These are phyloP conservation scores for Trichoderma sp. DNA, from an alignment of 2,329 filamentous ascomycete genomes.

Conservation along the genomic window DNA sequence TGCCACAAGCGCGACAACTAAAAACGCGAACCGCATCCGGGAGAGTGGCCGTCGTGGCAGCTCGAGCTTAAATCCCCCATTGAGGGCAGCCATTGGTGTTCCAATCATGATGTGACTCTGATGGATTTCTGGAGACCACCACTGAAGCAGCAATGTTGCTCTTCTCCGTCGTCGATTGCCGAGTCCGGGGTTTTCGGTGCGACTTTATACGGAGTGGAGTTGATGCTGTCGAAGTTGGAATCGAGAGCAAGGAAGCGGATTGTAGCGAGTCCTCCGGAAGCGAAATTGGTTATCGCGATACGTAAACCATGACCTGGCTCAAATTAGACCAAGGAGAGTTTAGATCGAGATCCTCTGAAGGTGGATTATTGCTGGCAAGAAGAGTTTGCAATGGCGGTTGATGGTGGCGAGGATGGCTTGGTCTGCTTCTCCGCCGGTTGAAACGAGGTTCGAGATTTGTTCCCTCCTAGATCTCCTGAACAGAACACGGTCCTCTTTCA, in stretches of 20 bases:
- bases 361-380: background rate
- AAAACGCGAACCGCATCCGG: constrained; percentile 21
- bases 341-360: constrained; percentile 1
- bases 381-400: background rate
- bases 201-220: background rate
- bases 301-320: constrained; percentile 6
- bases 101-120: background rate
- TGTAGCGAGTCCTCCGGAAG: background rate
- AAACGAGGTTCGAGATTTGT: background rate
- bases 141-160: background rate
- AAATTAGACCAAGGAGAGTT: background rate
- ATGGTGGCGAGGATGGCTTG: background rate
- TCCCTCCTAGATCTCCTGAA: background rate
- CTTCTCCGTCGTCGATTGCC: background rate
- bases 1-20: constrained; percentile 22
- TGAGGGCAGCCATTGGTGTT: background rate
- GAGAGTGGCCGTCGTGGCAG: background rate
- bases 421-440: background rate
- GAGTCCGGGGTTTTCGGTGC: background rate
- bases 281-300: constrained; percentile 13
- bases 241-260: background rate
- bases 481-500: background rate
- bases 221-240: background rate
- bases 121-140: background rate
- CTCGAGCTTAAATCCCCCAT: background rate